A percentile compares a stretch with the other conserved stretches of the same genome.
phyloP scores from a whole-genome alignment of 2,329 filamentous ascomycete genomes.

The Penicillium sp. region DNA sequence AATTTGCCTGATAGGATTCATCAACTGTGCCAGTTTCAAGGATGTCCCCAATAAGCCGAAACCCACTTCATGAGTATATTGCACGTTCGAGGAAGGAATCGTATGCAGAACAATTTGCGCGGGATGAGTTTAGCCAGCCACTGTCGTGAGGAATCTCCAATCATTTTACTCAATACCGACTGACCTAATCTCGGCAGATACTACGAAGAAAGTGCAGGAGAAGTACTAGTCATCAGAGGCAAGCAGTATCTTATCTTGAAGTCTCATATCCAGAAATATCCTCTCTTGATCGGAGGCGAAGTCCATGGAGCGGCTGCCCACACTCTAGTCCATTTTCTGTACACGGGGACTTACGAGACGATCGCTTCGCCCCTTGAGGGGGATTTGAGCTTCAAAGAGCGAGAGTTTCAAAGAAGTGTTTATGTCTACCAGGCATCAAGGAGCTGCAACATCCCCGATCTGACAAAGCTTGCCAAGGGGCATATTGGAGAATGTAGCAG shows the following conservation, averaged over 20 bases:
- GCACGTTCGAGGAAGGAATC: neutral
- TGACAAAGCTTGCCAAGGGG: slow-evolving; percentile 1
- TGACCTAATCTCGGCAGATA: neutral
- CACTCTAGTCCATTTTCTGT: slow-evolving; percentile 22
- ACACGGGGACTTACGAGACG: slow-evolving; percentile 17
- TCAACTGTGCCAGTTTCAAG: neutral
- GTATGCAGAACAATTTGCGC: no score
- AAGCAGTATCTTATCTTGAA: neutral
- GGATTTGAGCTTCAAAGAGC: neutral
- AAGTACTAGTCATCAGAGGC: neutral
- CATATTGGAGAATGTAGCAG: slow-evolving; percentile 15
- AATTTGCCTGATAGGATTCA: neutral
- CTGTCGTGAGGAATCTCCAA: neutral
- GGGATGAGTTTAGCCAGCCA: neutral
- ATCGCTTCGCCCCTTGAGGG: slow-evolving; percentile 1
- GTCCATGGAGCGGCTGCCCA: slow-evolving; percentile 23
- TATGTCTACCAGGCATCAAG: slow-evolving; percentile 18
- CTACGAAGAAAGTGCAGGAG: neutral
- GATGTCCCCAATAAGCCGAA: neutral
- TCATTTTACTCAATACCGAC: neutral
- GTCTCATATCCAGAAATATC: neutral
- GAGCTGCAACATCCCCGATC: slow-evolving; percentile 8
- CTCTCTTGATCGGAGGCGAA: slow-evolving; percentile 12
- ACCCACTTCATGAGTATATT: neutral
- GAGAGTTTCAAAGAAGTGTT: slow-evolving; percentile 18